Evolutionary conservation across 164 flowering plant species (phyloP), one percentile per base, ranked within the genome.

Genomic region (Saururus chinensis): DNA sequence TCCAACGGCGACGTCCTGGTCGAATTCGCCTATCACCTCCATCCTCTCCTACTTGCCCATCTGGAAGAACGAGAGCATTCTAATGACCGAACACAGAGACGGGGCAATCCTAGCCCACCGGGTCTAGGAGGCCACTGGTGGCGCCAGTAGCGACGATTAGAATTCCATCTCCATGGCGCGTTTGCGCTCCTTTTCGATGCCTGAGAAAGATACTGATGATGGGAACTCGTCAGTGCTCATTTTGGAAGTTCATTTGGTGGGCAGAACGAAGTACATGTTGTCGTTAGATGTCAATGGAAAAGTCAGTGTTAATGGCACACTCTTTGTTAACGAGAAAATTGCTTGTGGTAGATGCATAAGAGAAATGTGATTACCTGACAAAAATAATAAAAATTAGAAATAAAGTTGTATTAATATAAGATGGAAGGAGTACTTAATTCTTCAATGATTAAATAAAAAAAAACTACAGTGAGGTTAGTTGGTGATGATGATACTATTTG

Each of bases 211-310:
- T 35, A 79, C 68, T 40, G 76, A 75, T 45, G 80, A 71, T 14
- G 17, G 49, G 7, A 42, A 10, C 35, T 73, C 68, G 19, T 51
- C 73, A 0, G 63, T 91, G n/a, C 67, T 72, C 9, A 64, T 82
- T 13, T 75, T 95, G 82, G 97, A 88, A 68, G 84, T 84, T 45
- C 99, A 95, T 74, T 79, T 82, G 63, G 82, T 86, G 66, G 99
- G 95, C 14, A 80, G 95, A 64, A 75, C 69, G 63, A 83, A 84
- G 68, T 89, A 85, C 70, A 79, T 91, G 59, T 48, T 91, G 57
- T 76, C 88, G 7, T 66, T 76, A 0, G 84, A 87, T 74, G 65
- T 55, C 19, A 66, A 72, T 59, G 97, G 96, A 16, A 81, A 66
- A 37, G 84, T 91, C 57, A 59, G 90, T 91, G 64, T 82, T 83